Percentiles rank a stretch among this genome's conserved stretches.
Conservation (phyloP, 345 rosid genomes). For the Salix caprea region DNA sequence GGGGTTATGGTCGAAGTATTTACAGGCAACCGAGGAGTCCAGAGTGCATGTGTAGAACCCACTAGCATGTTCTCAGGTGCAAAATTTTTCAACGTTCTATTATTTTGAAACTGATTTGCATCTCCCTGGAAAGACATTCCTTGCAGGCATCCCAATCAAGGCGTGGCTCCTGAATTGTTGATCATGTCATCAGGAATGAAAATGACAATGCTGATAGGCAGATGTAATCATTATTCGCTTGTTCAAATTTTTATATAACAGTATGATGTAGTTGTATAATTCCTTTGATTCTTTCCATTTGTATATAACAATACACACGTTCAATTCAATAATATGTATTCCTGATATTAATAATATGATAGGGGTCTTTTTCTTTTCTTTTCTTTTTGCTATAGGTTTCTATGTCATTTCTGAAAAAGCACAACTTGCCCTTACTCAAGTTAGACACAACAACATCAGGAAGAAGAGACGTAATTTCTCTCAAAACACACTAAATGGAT, state of each 20-base stretch:
- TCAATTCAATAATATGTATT: neutral
- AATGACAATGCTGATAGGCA: neutral
- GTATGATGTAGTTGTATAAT: neutral
- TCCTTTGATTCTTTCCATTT: neutral
- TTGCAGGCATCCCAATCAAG: neutral
- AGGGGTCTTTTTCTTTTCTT: neutral
- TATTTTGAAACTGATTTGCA: slow-evolving; percentile 1
- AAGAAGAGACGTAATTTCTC: too few relatives aligned
- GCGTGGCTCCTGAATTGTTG: neutral
- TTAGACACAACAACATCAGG: too few relatives aligned
- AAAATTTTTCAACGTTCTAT: neutral
- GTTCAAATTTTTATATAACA: neutral
- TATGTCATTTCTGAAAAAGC: too few relatives aligned
- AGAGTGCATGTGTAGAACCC: slow-evolving; percentile 66
- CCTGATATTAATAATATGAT: neutral
- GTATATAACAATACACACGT: neutral
- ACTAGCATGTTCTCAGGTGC: slow-evolving; percentile 2
- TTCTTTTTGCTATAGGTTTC: too few relatives aligned
- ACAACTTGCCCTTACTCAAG: too few relatives aligned
- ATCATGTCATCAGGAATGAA: neutral
- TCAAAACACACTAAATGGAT: too few relatives aligned
- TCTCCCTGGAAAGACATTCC: neutral
- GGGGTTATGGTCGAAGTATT: slow-evolving; percentile 73
- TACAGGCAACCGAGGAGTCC: slow-evolving; percentile 83
- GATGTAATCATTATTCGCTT: neutral